Base-by-base conservation (phyloP, 2,329 filamentous ascomycete species). In the Cytospora piceicola region DNA sequence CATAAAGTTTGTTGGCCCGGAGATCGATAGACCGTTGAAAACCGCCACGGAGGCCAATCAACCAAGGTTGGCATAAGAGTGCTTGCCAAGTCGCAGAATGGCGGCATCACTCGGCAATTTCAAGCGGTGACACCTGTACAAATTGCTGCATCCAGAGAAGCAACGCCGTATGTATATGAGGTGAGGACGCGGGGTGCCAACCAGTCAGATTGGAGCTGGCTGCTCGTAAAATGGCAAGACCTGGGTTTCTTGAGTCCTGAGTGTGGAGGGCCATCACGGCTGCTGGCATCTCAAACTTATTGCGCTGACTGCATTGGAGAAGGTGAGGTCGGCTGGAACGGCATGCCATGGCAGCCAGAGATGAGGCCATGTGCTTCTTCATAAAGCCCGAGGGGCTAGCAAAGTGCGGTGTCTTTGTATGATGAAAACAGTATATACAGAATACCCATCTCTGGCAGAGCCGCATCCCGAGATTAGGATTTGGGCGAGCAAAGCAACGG, bases 401-500 rank as follows among this genome's bases (percentile, higher is more conserved):
- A n/a, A 49, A n/a, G 46, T 24, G 39, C 17, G 39, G 5, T 42
- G 39, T 42, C 34, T 36, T 36, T 42, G 39, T 20, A 4, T 42
- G 39, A 3, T 29, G n/a, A 42, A 42, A n/a, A 5, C 17, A 1
- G 17, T 20, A 36, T 9, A 36, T 14, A 36, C 34, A 36, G 15
- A 36, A 36, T 15, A 15, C 34, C 24, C 8, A 46, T 34, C 32
- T 54, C 20, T 11, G 52, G 46, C 27, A 63, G 55, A 64, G 55
- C 64, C 64, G 54, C 64, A 63, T 36, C 54, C 30, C 46, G 27
- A 39, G 54, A 27, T 42, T 58, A 55, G 53, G 58, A 59, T 67
- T 67, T 65, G 59, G 58, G 63, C 66, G 66, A 67, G 63, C 58
- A 65, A 67, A 67, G 62, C 62, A 58, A 67, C 66, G 66, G 36